Evolutionary conservation across 2,329 filamentous ascomycete genomes (phyloP).

Genomic region (Cladosporium sp.): DNA sequence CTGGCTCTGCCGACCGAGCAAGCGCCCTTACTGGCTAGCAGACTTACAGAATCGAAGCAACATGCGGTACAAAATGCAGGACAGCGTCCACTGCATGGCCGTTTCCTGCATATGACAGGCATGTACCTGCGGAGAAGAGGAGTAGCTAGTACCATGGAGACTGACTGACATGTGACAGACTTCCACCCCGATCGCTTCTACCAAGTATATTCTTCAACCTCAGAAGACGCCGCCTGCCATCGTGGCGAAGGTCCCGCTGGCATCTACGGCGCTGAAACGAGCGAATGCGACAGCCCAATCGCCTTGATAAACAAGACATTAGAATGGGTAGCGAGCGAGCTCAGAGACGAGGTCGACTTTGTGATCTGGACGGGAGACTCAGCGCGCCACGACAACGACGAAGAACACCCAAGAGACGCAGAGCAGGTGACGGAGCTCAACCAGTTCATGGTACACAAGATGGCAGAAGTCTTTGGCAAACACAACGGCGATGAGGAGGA

Average conservation of each 20-base stretch:
- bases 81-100: slow-evolving; percentile 47
- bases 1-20: slow-evolving; percentile 4
- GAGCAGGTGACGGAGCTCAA: slow-evolving; percentile 77
- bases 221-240: slow-evolving; percentile 70
- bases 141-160: slow-evolving; percentile 13
- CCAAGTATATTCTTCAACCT: slow-evolving; percentile 69
- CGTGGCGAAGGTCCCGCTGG: slow-evolving; percentile 72
- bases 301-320: slow-evolving; percentile 83
- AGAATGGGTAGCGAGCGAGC: slow-evolving; percentile 65
- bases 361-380: slow-evolving; percentile 39
- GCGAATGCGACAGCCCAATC: slow-evolving; percentile 81
- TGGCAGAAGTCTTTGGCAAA: slow-evolving; percentile 67
- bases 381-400: slow-evolving; percentile 38
- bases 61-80: slow-evolving; percentile 8
- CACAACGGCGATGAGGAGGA: slow-evolving; percentile 46
- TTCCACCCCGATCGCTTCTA: slow-evolving; percentile 90
- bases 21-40: background rate
- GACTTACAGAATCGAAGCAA: background rate
- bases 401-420: slow-evolving; percentile 65
- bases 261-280: slow-evolving; percentile 76
- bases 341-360: slow-evolving; percentile 36
- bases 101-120: slow-evolving; percentile 89
- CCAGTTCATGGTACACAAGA: slow-evolving; percentile 67
- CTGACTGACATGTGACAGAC: slow-evolving; percentile 51
- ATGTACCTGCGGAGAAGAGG: slow-evolving; percentile 28